A percentile compares a stretch with the other conserved stretches of the same genome.
Evolutionary conservation across 371 early-diverging fungal genomes (phyloP).

Genomic region (Rhizopus stolonifer): DNA sequence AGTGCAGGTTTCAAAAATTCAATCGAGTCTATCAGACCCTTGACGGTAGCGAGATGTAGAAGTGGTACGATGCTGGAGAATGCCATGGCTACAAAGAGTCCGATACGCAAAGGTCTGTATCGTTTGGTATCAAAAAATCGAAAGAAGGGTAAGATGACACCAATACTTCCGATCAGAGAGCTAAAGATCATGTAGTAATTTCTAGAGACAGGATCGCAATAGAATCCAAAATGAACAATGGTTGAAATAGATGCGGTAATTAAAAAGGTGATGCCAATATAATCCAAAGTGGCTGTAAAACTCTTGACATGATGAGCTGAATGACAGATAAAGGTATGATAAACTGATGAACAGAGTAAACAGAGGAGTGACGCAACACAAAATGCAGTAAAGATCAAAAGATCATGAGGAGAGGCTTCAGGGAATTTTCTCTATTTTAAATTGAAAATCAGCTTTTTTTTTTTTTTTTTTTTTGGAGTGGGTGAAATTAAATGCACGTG

Average conservation of each 20-base stretch:
- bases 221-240: constrained; percentile 59
- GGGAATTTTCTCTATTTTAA: constrained; percentile 36
- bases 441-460: no score
- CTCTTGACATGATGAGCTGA: constrained; percentile 50
- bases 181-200: constrained; percentile 51
- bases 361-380: constrained; percentile 55
- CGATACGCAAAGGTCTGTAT: constrained; percentile 59
- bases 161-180: constrained; percentile 55
- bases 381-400: constrained; percentile 47
- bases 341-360: constrained; percentile 59
- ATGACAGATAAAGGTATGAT: constrained; percentile 63
- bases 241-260: constrained; percentile 59
- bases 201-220: constrained; percentile 44
- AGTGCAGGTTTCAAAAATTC: constrained; percentile 54
- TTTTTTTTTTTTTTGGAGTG: no score
- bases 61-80: constrained; percentile 60
- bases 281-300: constrained; percentile 61
- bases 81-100: constrained; percentile 63
- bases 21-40: constrained; percentile 42
- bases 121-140: constrained; percentile 55
- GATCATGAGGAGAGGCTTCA: constrained; percentile 44
- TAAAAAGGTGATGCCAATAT: constrained; percentile 62
- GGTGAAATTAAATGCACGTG: not conserved
- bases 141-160: constrained; percentile 59
- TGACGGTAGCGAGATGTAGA: constrained; percentile 48